Conservation (phyloP, 2,329 filamentous ascomycete genomes). For the Magnaporthiopsis poae region DNA sequence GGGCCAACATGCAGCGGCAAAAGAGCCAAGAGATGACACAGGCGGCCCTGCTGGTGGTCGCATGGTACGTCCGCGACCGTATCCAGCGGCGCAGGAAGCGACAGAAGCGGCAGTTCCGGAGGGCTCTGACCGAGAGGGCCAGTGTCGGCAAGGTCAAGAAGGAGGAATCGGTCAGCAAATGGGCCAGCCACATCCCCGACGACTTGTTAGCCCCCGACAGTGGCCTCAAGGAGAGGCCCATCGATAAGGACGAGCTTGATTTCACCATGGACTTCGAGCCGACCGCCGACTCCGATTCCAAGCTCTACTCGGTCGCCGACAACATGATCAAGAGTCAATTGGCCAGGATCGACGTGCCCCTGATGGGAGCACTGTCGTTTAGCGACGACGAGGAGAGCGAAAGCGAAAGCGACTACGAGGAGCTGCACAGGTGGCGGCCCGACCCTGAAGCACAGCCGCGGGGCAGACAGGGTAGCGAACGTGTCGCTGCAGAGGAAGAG, state of each 20-base stretch:
- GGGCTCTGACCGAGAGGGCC: conserved; percentile 27
- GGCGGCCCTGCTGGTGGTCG: conserved; percentile 38
- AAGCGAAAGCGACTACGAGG: conserved; percentile 29
- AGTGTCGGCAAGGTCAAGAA: conserved; percentile 20
- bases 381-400: conserved; percentile 31
- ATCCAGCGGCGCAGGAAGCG: conserved; percentile 32
- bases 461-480: conserved; percentile 16
- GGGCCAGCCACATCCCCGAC: conserved; percentile 32
- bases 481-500: conserved; percentile 14
- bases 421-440: conserved; percentile 15
- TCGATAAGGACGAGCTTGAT: conserved; percentile 29
- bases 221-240: conserved; percentile 16
- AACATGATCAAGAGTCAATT: conserved; percentile 39
- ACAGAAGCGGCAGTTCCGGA: conserved; percentile 31
- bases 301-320: conserved; percentile 35
- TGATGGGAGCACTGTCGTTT: conserved; percentile 35
- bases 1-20: conserved; percentile 36
- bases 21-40: conserved; percentile 40
- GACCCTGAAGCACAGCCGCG: conserved; percentile 19
- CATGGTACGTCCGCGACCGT: conserved; percentile 40
- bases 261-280: conserved; percentile 32
- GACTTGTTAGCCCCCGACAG: conserved; percentile 23
- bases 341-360: conserved; percentile 34
- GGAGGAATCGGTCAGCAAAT: conserved; percentile 32
- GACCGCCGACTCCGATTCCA: conserved; percentile 30